Base-by-base conservation (phyloP, 2,329 filamentous ascomycete genomes). In the Ophiobolus disseminans region DNA sequence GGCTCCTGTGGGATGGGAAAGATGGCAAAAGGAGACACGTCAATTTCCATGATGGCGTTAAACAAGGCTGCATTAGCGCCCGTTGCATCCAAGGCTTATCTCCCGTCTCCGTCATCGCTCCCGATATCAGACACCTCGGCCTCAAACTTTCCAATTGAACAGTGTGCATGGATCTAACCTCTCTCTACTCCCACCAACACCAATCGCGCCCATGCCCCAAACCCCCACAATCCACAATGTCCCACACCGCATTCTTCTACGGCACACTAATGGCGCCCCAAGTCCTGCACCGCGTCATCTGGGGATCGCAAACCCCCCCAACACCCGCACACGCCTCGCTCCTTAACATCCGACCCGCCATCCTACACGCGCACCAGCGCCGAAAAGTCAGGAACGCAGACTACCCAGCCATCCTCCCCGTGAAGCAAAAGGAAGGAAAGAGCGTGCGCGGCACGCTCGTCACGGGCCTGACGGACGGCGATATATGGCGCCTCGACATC, bases 251-350 rank as follows among this genome's bases (percentile, higher is more conserved):
- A 58, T 87, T 87, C 76, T 86, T 87, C 79, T 87, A 87, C 68
- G 85, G 82, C 80, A 86, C 83, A 20, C 74, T 87, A 67, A 97
- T 97, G 91, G 89, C 87, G n/a, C 85, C 88, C 0, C 84, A 88
- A 65, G 86, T 97, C 63, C 90, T 97, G 61, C 88, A 89, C 75
- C 88, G 88, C 25, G 91, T 96, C 34, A 90, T 90, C 73, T 90
- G 92, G 74, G 84, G 86, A 58, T 74, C 75, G 7, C 71, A 76
- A 13, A 80, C 54, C 65, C 83, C 65, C 26, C 81, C 71, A 65
- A 79, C 71, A 2, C 53, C 62, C 70, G 80, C 76, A 55, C 80
- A 81, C 66, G 76, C 74, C 49, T 70, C 72, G 10, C 73, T 83
- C 37, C 76, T 93, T 26, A 84, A 84, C 54, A 82, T 91, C 69